These are phyloP conservation scores for Picochlorum sp. DNA, from an alignment of 139 green algal species.

Conservation along the genomic window DNA sequence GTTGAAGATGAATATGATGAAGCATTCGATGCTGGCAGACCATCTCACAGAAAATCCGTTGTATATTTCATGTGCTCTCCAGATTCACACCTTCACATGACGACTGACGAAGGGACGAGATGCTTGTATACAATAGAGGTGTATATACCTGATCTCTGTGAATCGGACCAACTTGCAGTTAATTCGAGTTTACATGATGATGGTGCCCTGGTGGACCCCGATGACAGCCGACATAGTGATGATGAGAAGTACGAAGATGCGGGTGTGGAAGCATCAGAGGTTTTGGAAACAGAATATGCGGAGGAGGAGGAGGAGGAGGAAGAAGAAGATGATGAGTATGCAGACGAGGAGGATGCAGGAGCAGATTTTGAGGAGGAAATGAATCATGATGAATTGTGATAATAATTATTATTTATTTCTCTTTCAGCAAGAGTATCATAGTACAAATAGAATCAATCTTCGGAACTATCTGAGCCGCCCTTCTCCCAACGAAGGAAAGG, in stretches of 20 bases:
- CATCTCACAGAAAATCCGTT: background rate
- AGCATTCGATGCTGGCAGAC: background rate
- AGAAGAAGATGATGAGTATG: background rate
- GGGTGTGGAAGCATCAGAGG: background rate
- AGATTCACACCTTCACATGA: conserved; percentile 8
- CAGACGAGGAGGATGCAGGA: background rate
- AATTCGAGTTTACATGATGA: background rate
- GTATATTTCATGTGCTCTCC: conserved; percentile 11
- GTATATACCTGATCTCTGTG: conserved; percentile 9
- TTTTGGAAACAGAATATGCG: background rate
- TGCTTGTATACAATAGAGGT: conserved; percentile 10
- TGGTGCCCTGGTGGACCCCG: background rate
- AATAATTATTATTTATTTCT: too few species aligned
- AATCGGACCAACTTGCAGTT: background rate
- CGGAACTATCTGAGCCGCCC: too few species aligned
- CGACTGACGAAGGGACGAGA: background rate
- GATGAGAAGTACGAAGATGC: conserved; percentile 1
- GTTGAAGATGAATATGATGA: background rate
- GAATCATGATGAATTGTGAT: too few species aligned
- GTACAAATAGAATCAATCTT: too few species aligned
- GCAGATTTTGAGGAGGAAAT: background rate
- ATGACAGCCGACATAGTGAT: background rate
- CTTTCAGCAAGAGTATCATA: too few species aligned
- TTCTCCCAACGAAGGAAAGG: too few species aligned
- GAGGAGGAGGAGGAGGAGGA: background rate